phyloP scores from a whole-genome alignment of 1,284 basidiomycete species.

The Xerocomus cyaneibrunnescens region DNA sequence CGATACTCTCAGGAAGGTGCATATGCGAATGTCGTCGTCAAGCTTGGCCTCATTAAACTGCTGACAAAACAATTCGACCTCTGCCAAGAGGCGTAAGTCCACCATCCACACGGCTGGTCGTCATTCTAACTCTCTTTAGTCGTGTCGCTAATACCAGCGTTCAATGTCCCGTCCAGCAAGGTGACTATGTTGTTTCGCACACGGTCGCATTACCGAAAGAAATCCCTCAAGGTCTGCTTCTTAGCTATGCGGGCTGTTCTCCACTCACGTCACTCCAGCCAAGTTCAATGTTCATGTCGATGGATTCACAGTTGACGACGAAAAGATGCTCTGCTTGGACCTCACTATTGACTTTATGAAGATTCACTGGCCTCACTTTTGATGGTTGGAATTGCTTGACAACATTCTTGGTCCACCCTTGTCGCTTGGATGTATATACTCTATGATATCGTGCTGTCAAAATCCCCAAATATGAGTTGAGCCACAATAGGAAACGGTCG shows the following conservation, averaged over 20 bases:
- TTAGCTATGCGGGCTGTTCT: not conserved
- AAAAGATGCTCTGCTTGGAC: conserved; percentile 79
- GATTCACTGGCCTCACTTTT: conserved; percentile 37
- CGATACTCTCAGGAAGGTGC: conserved; percentile 74
- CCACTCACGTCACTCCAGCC: conserved; percentile 48
- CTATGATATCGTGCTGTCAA: not conserved
- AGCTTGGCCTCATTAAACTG: conserved; percentile 85
- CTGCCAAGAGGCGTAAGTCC: conserved; percentile 88
- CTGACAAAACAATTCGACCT: conserved; percentile 81
- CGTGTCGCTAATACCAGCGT: conserved; percentile 68
- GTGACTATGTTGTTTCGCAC: conserved; percentile 70
- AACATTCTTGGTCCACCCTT: not conserved
- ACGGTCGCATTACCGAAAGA: conserved; percentile 84
- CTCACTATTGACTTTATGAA: conserved; percentile 74
- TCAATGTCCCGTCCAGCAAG: conserved; percentile 76
- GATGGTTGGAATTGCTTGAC: conserved; percentile 20
- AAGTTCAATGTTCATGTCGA: conserved; percentile 79
- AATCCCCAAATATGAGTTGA: not conserved
- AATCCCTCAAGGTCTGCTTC: conserved; percentile 76
- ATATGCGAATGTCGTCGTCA: conserved; percentile 83
- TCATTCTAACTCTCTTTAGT: conserved; percentile 37
- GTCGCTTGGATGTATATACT: conserved; percentile 11
- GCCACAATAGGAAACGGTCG: conserved; percentile 2
- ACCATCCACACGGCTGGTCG: not conserved
- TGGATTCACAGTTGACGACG: conserved; percentile 78